Evolutionary conservation across 2,329 filamentous ascomycete species (phyloP), one percentile per base, ranked within the genome.

Genomic region (Aspergillus spinulosporus): DNA sequence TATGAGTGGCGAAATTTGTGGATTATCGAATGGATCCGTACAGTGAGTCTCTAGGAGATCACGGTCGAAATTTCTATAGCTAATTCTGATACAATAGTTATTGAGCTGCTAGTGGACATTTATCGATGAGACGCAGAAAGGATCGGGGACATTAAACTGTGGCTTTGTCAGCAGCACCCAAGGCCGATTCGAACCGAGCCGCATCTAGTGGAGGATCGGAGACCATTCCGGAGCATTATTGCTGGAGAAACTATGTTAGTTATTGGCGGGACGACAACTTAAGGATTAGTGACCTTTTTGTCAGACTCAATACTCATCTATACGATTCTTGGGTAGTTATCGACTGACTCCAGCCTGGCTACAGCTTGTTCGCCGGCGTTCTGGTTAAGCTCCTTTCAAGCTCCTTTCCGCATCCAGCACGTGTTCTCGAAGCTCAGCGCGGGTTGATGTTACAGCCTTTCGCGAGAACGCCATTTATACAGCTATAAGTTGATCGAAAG

Each of bases 111-210:
- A 21, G 21, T 21, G 21, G 21, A 21, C 21, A 21, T 50, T 36
- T 52, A 52, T 11, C 21, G 21, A 52, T 44, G 49, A n/a, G 28
- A 26, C 21, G 21, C 34, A 12, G 37, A 44, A 11, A 31, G 28
- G 31, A 2, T 29, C 42, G 49, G 50, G 47, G 46, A 49, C 7
- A 43, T 49, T 51, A 31, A 51, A 42, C 26, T 21, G 31, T 21
- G 39, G 58, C 54, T 63, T 63, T 63, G 61, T 63, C 61, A 63
- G 56, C 58, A 39, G 34, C 11, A 4, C 9, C 7, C 8, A 15
- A 36, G 14, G 44, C 55, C 53, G 50, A 49, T 47, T 44, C 46
- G n/a, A 45, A 9, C 36, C 45, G 52, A 32, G 6, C 21, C 31
- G 34, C 32, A 29, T 21, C 15, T 8, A 8, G 28, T 40, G 6